phyloP scores from a whole-genome alignment of 495 filamentous ascomycete species.

The Penicillium paxilli region DNA sequence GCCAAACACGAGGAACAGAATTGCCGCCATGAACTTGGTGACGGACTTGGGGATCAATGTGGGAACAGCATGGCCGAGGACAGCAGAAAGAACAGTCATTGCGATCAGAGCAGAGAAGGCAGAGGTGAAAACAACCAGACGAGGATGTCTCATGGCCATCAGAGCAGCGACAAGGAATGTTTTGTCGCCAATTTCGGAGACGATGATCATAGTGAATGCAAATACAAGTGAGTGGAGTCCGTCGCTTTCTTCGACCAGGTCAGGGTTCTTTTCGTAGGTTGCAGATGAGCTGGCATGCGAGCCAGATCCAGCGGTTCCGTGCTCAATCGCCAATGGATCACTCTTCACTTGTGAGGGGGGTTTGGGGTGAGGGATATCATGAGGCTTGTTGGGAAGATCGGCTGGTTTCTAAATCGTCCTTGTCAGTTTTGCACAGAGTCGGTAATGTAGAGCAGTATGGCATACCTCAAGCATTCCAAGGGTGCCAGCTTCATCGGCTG shows the following conservation, averaged over 20 bases:
- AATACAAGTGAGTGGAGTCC: slow-evolving; percentile 90
- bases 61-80: slow-evolving; percentile 93
- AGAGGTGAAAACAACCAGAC: slow-evolving; percentile 87
- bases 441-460: not conserved
- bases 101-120: slow-evolving; percentile 86
- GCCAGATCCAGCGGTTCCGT: slow-evolving; percentile 45
- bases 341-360: slow-evolving; percentile 66
- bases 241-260: slow-evolving; percentile 62
- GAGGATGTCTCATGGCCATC: slow-evolving; percentile 98
- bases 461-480: slow-evolving; percentile 69
- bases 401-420: slow-evolving; percentile 66
- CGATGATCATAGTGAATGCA: slow-evolving; percentile 94
- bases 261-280: slow-evolving; percentile 35
- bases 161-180: slow-evolving; percentile 96
- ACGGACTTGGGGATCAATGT: slow-evolving; percentile 85
- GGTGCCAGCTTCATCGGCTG: slow-evolving; percentile 33
- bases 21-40: slow-evolving; percentile 82
- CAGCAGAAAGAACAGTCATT: slow-evolving; percentile 96
- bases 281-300: slow-evolving; percentile 24
- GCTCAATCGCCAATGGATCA: slow-evolving; percentile 62
- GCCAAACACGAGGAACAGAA: slow-evolving; percentile 87
- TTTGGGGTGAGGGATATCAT: slow-evolving; percentile 74
- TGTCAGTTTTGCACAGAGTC: slow-evolving; percentile 14
- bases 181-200: slow-evolving; percentile 98
- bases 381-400: slow-evolving; percentile 75